Percentiles rank a stretch among this genome's conserved stretches.
These are phyloP conservation scores for Aspergillus sp. DNA, from an alignment of 2,329 filamentous ascomycete genomes.

Conservation along the genomic window DNA sequence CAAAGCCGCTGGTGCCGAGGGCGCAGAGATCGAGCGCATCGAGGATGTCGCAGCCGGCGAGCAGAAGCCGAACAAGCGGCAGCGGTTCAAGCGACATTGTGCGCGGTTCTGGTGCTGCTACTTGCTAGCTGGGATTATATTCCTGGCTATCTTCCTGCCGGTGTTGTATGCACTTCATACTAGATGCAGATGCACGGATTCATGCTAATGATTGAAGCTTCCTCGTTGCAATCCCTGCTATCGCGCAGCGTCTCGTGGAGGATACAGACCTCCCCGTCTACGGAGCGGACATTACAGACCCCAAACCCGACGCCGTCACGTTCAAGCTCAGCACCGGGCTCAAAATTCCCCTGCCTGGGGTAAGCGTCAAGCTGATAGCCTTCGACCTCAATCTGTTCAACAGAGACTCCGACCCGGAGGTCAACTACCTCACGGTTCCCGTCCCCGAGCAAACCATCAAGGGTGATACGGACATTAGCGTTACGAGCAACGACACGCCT, in stretches of 20 bases:
- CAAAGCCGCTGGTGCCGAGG: not conserved
- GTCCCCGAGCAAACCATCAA: conserved; percentile 19
- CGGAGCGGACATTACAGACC: conserved; percentile 20
- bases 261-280: conserved; percentile 23
- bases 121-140: conserved; percentile 18
- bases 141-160: conserved; percentile 26
- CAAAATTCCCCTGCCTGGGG: conserved; percentile 13
- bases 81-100: conserved; percentile 12
- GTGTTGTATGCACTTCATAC: conserved; percentile 15
- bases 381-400: conserved; percentile 45
- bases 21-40: conserved; percentile 10
- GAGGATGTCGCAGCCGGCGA: conserved; percentile 2
- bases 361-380: conserved; percentile 29
- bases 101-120: conserved; percentile 25
- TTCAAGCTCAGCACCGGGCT: conserved; percentile 23
- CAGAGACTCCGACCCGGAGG: conserved; percentile 29
- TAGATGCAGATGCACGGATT: no score
- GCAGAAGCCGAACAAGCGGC: conserved; percentile 1
- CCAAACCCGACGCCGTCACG: conserved; percentile 17
- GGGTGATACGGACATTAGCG: conserved; percentile 32
- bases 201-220: conserved; percentile 16
- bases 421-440: conserved; percentile 17
- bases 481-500: conserved; percentile 36
- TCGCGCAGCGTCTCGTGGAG: conserved; percentile 24
- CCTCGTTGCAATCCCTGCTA: conserved; percentile 22